A percentile compares a stretch with the other conserved stretches of the same genome.
These are phyloP conservation scores for Brassica napus DNA, from an alignment of 345 rosid genomes.

Conservation along the genomic window Da-Ae NC_063450.1:39938001-39938500, in stretches of 20 bases:
- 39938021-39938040: conserved; percentile 24
- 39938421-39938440: conserved; percentile 76
- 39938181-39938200: conserved; percentile 25
- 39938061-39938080: conserved; percentile 15
- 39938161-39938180: background rate
- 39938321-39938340: background rate
- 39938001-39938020: conserved; percentile 2
- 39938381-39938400: background rate
- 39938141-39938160: background rate
- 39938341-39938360: background rate
- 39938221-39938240: conserved; percentile 44
- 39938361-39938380: background rate
- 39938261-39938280: background rate
- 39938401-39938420: background rate
- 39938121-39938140: conserved; percentile 8
- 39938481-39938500: conserved; percentile 84
- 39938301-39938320: background rate
- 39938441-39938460: conserved; percentile 90
- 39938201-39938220: conserved; percentile 44
- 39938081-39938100: conserved; percentile 25
- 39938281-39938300: background rate
- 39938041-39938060: conserved; percentile 29
- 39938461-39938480: conserved; percentile 84
- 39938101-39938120: background rate
- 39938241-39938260: background rate